Evolutionary conservation across 164 flowering plant genomes (phyloP).

Genomic region (Magnolia sinica): DNA sequence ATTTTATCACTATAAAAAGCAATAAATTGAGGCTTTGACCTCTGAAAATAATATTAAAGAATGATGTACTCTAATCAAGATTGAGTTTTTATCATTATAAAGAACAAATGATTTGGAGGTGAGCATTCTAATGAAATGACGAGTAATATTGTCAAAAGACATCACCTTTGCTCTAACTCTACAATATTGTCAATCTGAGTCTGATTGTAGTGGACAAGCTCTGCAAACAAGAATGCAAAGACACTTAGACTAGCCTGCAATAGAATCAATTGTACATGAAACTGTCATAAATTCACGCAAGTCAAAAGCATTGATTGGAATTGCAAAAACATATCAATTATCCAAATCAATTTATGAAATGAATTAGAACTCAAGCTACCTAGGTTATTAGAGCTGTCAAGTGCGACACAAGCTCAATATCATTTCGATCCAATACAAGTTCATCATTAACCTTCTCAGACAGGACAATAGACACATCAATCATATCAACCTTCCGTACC

Average conservation of each 20-base stretch:
- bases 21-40: neutral
- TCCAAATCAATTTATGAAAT: neutral
- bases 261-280: neutral
- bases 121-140: neutral
- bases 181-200: conserved; percentile 95
- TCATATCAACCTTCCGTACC: too few relatives aligned
- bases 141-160: neutral
- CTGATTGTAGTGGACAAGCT: conserved; percentile 97
- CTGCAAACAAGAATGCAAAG: conserved; percentile 89
- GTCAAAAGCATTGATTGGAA: neutral
- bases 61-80: neutral
- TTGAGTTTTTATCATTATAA: neutral
- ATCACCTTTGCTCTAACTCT: conserved; percentile 87
- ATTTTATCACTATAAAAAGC: too few relatives aligned
- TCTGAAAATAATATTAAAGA: neutral
- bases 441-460: too few relatives aligned
- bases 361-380: too few relatives aligned
- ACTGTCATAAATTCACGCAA: neutral
- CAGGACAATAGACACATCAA: too few relatives aligned
- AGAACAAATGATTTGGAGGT: neutral
- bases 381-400: too few relatives aligned
- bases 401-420: too few relatives aligned
- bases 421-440: too few relatives aligned
- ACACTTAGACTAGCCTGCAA: conserved; percentile 96
- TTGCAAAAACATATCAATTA: neutral